Percentiles rank a stretch among this genome's conserved stretches.
Evolutionary conservation across 2,329 filamentous ascomycete genomes (phyloP).

Genomic region (Ophiocordyceps camponoti-leonardi): DNA sequence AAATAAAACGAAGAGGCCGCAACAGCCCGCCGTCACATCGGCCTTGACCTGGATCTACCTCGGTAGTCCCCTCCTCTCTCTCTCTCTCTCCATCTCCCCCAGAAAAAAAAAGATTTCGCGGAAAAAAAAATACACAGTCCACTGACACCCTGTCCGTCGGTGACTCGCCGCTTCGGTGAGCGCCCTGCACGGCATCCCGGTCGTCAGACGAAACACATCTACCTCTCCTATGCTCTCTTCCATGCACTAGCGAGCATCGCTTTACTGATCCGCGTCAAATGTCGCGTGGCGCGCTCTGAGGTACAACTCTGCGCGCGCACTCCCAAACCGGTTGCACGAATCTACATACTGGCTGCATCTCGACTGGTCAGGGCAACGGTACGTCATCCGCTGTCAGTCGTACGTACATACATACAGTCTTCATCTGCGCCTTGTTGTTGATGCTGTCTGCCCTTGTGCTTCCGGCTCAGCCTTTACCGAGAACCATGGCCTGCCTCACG

Average conservation of each 20-base stretch:
- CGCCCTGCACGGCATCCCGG: background rate
- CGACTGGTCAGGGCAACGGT: constrained; percentile 1
- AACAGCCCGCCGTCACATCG: background rate
- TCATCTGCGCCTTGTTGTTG: background rate
- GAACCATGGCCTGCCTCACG: background rate
- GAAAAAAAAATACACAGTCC: background rate
- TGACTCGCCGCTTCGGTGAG: background rate
- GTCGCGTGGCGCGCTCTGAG: background rate
- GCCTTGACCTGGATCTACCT: background rate
- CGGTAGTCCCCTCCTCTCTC: background rate
- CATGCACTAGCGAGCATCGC: background rate
- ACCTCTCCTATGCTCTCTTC: background rate
- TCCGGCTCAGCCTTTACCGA: background rate
- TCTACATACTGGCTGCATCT: constrained; percentile 6
- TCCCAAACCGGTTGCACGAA: background rate
- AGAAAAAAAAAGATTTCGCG: background rate
- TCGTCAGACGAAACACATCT: background rate
- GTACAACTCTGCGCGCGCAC: background rate
- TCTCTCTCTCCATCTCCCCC: background rate
- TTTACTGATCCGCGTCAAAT: background rate
- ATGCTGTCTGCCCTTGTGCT: background rate
- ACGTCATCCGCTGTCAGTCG: background rate
- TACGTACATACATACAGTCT: background rate
- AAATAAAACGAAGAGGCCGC: background rate
- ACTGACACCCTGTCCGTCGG: background rate